Evolutionary conservation across 2,329 filamentous ascomycete genomes (phyloP), one percentile per base, ranked within the genome.

Genomic region (Epichloe coenophiala): DNA sequence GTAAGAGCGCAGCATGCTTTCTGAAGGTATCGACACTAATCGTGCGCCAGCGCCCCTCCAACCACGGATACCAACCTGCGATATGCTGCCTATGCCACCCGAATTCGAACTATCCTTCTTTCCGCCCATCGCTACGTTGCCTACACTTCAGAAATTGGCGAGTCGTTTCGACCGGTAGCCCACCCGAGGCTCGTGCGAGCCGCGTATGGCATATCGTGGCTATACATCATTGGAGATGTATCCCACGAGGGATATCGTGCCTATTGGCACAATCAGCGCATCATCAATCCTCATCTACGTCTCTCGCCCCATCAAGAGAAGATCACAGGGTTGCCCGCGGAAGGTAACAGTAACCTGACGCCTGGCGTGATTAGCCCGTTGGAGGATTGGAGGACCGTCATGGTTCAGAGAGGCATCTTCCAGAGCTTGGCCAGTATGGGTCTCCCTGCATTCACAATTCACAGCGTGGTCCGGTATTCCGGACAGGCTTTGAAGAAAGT

Each of bases 101-200:
- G 93, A 46, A 71, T 93, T 55, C 83, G 88, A 54, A 95, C 90
- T 7, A 86, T 97, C 57, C 81, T 98, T 61, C 73, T 90, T 58
- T 88, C 86, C 15, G 90, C 90, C 4, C 93, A 97, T 62, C 84
- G 93, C 61, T 98, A 98, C 63, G 89, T 98, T 46, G 93, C 93
- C 51, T 98, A 98, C 66, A 97, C 93, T 0, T 90, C 84, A 19
- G 91, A 97, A 61, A 91, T 98, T 56, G 93, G 93, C 64, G 93
- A 98, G 68, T 94, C 87, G 0, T 98, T 98, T 69, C 81, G 93
- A 2, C 93, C 93, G 0, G 78, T 98, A 39, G 90, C 91, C 4
- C 90, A 96, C 63, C 91, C 89, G 0, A 82, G 76, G 60, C 70
- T 94, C 3, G 85, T 98, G 11, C 80, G 84, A 53, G 74, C 80